Evolutionary conservation across 176 grass and related monocot species (phyloP).

Genomic region (Coix lacrymajobi): DNA sequence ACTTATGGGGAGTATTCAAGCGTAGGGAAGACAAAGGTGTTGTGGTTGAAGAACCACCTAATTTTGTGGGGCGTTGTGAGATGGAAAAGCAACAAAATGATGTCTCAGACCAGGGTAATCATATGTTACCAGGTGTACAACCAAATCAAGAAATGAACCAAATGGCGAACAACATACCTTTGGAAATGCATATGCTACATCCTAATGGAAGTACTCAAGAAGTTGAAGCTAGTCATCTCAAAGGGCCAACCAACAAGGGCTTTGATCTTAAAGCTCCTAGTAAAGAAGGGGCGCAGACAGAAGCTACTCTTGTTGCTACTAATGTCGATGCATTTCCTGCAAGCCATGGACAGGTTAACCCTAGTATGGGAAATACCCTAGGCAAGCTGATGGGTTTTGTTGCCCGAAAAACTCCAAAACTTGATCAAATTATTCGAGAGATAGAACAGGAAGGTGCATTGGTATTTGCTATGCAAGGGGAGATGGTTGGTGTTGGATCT

Average conservation of each 20-base stretch:
- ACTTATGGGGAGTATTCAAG: slow-evolving; percentile 53
- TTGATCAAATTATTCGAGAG: neutral
- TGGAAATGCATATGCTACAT: neutral
- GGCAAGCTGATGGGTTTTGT: neutral
- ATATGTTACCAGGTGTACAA: neutral
- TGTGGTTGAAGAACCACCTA: neutral
- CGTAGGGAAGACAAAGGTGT: neutral
- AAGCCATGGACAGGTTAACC: neutral
- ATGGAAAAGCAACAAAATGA: neutral
- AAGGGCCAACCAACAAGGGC: neutral
- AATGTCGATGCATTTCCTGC: neutral
- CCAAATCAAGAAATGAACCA: neutral
- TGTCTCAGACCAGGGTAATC: neutral
- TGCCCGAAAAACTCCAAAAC: neutral
- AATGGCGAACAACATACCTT: neutral
- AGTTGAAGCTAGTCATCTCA: neutral
- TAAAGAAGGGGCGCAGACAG: neutral
- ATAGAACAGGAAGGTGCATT: neutral
- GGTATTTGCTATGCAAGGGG: neutral
- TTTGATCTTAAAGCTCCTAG: neutral
- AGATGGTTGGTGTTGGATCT: neutral
- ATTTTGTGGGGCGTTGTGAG: neutral
- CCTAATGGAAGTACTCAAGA: neutral
- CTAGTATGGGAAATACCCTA: neutral
- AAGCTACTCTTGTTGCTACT: neutral